phyloP scores from a whole-genome alignment of 805 yeast species.

The Pachysolen tannophilus region DNA sequence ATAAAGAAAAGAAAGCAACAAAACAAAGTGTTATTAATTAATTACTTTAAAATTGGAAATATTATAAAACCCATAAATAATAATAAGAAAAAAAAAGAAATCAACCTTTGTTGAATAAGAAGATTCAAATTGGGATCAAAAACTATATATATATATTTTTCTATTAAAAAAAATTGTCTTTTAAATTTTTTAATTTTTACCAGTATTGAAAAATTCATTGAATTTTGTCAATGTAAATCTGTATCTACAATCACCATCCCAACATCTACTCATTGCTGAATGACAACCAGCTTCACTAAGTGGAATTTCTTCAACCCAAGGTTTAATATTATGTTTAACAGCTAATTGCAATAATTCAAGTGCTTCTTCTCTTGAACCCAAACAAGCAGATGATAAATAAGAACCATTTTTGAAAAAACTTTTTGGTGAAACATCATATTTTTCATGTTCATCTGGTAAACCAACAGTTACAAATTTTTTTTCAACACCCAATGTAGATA shows the following conservation, averaged over 20 bases:
- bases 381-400: constrained; percentile 34
- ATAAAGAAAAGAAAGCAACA: too few species aligned
- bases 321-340: constrained; percentile 35
- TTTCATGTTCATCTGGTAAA: constrained; percentile 32
- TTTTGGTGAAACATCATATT: constrained; percentile 38
- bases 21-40: too few species aligned
- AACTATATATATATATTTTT: too few species aligned
- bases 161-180: too few species aligned
- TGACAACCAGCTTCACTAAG: constrained; percentile 34
- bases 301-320: constrained; percentile 45
- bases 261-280: constrained; percentile 35
- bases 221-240: constrained; percentile 43
- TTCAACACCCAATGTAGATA: constrained; percentile 25
- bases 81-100: too few species aligned
- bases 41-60: too few species aligned
- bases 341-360: constrained; percentile 36
- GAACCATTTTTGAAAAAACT: constrained; percentile 40
- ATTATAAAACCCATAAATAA: too few species aligned
- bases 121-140: too few species aligned
- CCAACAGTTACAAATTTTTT: constrained; percentile 41
- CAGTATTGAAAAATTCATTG: constrained; percentile 32
- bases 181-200: constrained; percentile 5
- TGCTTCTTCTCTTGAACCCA: constrained; percentile 42
- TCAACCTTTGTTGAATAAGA: too few species aligned
- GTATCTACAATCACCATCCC: constrained; percentile 41